Conservation (phyloP, 768 basidiomycete species). For the Termitomyces sp. region DNA sequence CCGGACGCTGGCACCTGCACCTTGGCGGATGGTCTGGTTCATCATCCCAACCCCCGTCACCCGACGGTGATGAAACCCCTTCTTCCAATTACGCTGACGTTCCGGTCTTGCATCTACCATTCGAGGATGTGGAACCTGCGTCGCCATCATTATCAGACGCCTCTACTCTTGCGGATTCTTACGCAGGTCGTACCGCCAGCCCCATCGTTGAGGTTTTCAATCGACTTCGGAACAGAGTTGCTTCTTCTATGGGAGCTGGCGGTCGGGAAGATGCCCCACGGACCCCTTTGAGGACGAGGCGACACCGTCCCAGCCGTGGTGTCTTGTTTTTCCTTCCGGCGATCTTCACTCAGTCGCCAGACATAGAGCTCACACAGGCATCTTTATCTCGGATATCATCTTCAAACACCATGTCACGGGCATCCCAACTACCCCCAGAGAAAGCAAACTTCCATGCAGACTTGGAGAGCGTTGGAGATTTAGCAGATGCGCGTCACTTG, state of each 20-base stretch:
- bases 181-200: constrained; percentile 34
- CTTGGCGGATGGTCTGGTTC: constrained; percentile 49
- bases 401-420: constrained; percentile 17
- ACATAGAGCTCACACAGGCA: constrained; percentile 38
- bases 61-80: constrained; percentile 26
- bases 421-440: constrained; percentile 34
- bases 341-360: constrained; percentile 55
- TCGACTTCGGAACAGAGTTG: constrained; percentile 53
- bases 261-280: constrained; percentile 36
- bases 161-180: constrained; percentile 37
- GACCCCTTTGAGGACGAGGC: constrained; percentile 43
- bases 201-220: constrained; percentile 50
- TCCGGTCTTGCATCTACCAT: constrained; percentile 58
- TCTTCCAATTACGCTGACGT: constrained; percentile 47
- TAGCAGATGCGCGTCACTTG: constrained; percentile 3
- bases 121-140: constrained; percentile 41
- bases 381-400: constrained; percentile 18
- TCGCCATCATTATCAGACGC: constrained; percentile 53
- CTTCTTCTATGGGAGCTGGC: constrained; percentile 31
- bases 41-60: constrained; percentile 43
- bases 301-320: constrained; percentile 46
- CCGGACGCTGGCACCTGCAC: constrained; percentile 72
- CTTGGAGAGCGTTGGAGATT: constrained; percentile 26
- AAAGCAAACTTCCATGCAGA: constrained; percentile 37
- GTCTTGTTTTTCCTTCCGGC: constrained; percentile 81